Evolutionary conservation across 495 filamentous ascomycete species (phyloP), one percentile per base, ranked within the genome.

Genomic region (Podospora comata): DNA sequence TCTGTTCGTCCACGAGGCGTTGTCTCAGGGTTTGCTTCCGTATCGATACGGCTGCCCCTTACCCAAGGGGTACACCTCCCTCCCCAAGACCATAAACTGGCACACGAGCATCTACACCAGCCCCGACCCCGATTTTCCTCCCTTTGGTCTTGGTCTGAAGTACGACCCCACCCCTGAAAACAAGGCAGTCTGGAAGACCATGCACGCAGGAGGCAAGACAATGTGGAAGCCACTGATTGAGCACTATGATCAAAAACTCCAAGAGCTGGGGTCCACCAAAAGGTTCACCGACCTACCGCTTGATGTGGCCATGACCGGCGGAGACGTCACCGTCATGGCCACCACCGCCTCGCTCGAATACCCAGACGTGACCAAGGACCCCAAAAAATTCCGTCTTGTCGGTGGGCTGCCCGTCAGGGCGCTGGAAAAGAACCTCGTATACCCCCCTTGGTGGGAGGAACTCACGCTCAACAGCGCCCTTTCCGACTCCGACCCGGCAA

Each of bases 311-410:
- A 70, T 26, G 74, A 73, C 32, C 59, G 65, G 78, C 34, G 79
- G 78, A 62, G 74, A 78, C 16, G 75, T 77, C 2, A 75, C 74
- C 2, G 67, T 79, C 28, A 72, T 80, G 55, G 78, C 80, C 27
- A 79, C 68, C 5, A 62, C 75, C 15, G 68, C 76, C 5, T 66
- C 60, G 26, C 19, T 67, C 53, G 67, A 73, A n/a, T 69, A 73
- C 54, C 68, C 71, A 19, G 18, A 26, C 9, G 23, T 44, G 55
- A 13, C 11, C 16, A 5, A 6, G 5, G 4, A 13, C 5, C 26
- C 62, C 18, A 15, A 39, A n/a, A 66, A 60, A 15, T 27, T 69
- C 15, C 60, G 65, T 18, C 67, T 66, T 53, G 67, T 73, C 56
- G 71, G 71, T 27, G 71, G 71, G 5, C 23, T 71, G 18, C 69